Evolutionary conservation across 176 grass and related monocot genomes (phyloP), one percentile per base, ranked within the genome.

Genomic region (Oryza officinalis): DNA sequence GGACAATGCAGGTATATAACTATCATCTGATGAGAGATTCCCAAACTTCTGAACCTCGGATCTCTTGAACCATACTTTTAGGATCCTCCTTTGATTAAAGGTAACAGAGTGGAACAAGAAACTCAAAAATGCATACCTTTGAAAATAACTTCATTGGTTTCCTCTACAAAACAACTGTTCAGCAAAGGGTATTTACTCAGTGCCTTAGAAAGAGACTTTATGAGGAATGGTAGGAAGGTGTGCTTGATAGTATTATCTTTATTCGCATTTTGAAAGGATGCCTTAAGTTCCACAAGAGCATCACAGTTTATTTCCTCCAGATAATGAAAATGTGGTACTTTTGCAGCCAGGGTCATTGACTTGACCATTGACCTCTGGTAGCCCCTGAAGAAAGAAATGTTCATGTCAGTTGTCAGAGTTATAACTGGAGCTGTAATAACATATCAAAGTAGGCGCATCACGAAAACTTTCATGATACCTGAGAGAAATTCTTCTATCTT

Each of bases 281-380:
- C 44, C 83, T 98, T 98, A 50, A 98, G 82, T 75, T 93, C 27
- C 57, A 95, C 37, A 80, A 98, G 91, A 75, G 92, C 77, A 95
- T 91, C 83, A 77, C 87, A 98, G 75, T 95, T 95, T 85, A 98
- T 93, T 89, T 98, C 96, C 74, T 98, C 96, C 23, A 98, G 80
- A 88, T 90, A 98, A 79, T 98, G 93, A 81, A 95, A 95, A 84
- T 98, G 96, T 31, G 96, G 96, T 79, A 98, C 85, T 85, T 92
- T 95, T 80, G 90, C 91, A 65, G 96, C 91, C 83, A 98, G 54
- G 81, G 44, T 90, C 96, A 95, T 98, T 74, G 93, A 95, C 90
- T 89, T 98, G 67, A 95, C 89, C 96, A 98, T 98, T 75, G 89
- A 43, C 84, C 93, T 94, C 74, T 98, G 91, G 61, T 91, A 98